Evolutionary conservation across 495 filamentous ascomycete species (phyloP).

Genomic region (Penicillium cataractarum): DNA sequence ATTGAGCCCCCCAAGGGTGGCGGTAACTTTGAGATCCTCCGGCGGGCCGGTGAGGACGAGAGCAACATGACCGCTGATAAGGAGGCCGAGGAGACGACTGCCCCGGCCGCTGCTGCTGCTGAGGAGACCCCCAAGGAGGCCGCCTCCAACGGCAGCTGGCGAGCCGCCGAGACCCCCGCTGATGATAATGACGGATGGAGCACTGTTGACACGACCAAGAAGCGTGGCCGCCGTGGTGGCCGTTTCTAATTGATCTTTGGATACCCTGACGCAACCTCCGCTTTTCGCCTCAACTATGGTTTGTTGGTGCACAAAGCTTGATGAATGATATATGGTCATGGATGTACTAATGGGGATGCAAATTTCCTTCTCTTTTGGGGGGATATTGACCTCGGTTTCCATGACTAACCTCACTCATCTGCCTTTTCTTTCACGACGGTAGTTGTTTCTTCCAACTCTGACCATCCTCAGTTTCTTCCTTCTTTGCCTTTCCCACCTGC

Average conservation of each 20-base stretch:
- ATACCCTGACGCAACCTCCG: slow-evolving; percentile 43
- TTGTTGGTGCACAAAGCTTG: slow-evolving; percentile 3
- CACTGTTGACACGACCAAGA: slow-evolving; percentile 62
- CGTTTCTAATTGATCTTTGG: slow-evolving; percentile 53
- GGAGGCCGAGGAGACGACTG: slow-evolving; percentile 32
- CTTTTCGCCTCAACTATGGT: slow-evolving; percentile 23
- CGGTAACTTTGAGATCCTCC: slow-evolving; percentile 58
- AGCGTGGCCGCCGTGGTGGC: slow-evolving; percentile 56
- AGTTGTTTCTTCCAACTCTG: slow-evolving; percentile 26
- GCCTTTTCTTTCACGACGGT: slow-evolving; percentile 25
- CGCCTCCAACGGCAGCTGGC: slow-evolving; percentile 47
- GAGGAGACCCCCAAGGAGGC: slow-evolving; percentile 39
- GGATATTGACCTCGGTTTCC: not conserved
- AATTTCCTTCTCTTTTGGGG: not conserved
- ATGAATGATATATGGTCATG: slow-evolving; percentile 1
- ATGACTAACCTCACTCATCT: slow-evolving; percentile 25
- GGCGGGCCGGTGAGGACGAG: slow-evolving; percentile 53
- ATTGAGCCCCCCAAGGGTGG: slow-evolving; percentile 47
- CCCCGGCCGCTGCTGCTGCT: slow-evolving; percentile 39
- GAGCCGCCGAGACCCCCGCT: slow-evolving; percentile 41
- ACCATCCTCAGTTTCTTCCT: slow-evolving; percentile 17
- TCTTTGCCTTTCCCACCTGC: slow-evolving; percentile 24
- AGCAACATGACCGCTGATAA: slow-evolving; percentile 41
- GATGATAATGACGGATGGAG: slow-evolving; percentile 78
- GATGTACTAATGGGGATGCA: not conserved